These are phyloP conservation scores for Trypanosoma conorhini DNA, from an alignment of 208 protist species.

Conservation along the genomic window DNA sequence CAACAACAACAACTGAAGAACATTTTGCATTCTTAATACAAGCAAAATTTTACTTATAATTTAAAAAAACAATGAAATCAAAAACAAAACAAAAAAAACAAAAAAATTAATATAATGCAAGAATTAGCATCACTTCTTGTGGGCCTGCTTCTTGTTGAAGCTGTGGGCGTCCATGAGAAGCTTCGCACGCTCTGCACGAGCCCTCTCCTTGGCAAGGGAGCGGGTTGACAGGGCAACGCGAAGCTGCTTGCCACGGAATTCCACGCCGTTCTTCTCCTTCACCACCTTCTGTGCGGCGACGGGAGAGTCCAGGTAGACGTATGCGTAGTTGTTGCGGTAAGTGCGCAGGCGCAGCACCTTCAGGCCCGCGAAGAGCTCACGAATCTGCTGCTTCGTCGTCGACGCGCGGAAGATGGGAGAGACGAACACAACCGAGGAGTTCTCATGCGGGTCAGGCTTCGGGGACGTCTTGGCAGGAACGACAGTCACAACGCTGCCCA, in stretches of 20 bases:
- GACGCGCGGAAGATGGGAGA: constrained; percentile 81
- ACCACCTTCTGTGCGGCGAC: constrained; percentile 67
- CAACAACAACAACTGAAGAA: no score
- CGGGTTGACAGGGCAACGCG: constrained; percentile 60
- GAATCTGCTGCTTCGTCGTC: constrained; percentile 64
- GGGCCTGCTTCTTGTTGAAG: constrained; percentile 20
- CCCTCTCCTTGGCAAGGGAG: constrained; percentile 72
- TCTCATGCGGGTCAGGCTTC: constrained; percentile 71
- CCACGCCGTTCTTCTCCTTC: constrained; percentile 75
- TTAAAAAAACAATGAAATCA: constrained; percentile 1
- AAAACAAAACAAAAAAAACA: constrained; percentile 9
- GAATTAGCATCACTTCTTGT: constrained; percentile 11
- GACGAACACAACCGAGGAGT: constrained; percentile 76
- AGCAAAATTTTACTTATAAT: not conserved
- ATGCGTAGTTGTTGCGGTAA: constrained; percentile 83
- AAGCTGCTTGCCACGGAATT: constrained; percentile 80
- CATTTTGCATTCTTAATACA: not conserved
- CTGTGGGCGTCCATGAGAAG: constrained; percentile 74
- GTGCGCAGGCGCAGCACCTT: constrained; percentile 76
- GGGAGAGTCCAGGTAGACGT: constrained; percentile 76
- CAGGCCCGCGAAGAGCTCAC: constrained; percentile 65
- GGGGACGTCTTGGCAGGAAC: constrained; percentile 72
- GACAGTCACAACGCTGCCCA: constrained; percentile 64
- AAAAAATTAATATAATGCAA: constrained; percentile 12
- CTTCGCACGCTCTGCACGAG: constrained; percentile 47